Evolutionary conservation across 345 rosid species (phyloP).

Genomic region (Sonneratia alba): DNA sequence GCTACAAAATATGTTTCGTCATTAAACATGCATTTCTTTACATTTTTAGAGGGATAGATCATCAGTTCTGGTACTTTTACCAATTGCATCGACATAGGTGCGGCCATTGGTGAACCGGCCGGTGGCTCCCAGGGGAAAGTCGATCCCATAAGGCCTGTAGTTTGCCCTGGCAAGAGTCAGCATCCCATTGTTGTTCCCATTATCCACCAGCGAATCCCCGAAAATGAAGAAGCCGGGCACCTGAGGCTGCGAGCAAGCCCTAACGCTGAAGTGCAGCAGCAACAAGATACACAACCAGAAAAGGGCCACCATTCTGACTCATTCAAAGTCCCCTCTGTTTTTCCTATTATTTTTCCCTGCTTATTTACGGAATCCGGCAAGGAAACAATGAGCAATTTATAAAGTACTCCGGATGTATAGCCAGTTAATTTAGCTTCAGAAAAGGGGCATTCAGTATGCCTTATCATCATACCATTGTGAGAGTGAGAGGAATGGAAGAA

Average conservation of each 20-base stretch:
- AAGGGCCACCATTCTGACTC: not conserved
- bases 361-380: not conserved
- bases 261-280: conserved; percentile 9
- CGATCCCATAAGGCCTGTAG: conserved; percentile 84
- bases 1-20: conserved; percentile 29
- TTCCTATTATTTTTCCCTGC: not conserved
- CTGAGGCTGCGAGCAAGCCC: conserved; percentile 30
- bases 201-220: conserved; percentile 85
- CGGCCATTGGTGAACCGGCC: conserved; percentile 84
- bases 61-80: conserved; percentile 17
- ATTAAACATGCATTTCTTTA: not conserved
- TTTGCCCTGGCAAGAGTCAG: conserved; percentile 67
- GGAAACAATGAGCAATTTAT: not conserved
- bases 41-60: not conserved
- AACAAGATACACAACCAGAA: not conserved
- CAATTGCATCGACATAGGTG: conserved; percentile 72
- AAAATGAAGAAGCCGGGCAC: conserved; percentile 83
- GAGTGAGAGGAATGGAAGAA: not conserved
- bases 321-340: not conserved
- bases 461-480: not conserved
- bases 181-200: conserved; percentile 78
- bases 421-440: not conserved
- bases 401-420: not conserved
- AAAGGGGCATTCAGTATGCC: not conserved
- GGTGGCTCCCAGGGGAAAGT: conserved; percentile 63